phyloP scores from a whole-genome alignment of 306 rosid genomes.

The Delonix regia region DNA sequence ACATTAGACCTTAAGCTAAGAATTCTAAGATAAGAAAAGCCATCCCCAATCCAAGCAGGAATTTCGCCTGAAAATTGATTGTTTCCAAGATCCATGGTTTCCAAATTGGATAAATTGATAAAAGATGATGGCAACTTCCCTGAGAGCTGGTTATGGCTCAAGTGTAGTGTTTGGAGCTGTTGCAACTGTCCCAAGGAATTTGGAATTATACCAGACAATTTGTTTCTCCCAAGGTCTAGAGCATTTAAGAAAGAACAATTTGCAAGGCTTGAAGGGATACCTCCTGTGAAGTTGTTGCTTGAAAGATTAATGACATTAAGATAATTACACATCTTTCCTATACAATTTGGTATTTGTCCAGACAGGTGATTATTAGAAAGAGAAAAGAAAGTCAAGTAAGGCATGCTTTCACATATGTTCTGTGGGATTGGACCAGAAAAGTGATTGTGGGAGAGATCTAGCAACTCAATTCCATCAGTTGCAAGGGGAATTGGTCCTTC shows the following conservation, averaged over 20 bases:
- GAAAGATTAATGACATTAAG: slow-evolving; percentile 46
- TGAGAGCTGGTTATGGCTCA: slow-evolving; percentile 38
- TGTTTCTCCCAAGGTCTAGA: slow-evolving; percentile 45
- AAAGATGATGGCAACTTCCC: slow-evolving; percentile 46
- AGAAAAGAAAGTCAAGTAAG: slow-evolving; percentile 31
- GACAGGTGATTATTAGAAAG: slow-evolving; percentile 43
- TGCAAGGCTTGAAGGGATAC: slow-evolving; percentile 40
- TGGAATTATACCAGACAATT: slow-evolving; percentile 44
- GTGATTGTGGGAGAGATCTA: slow-evolving; percentile 53
- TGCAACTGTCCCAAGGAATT: slow-evolving; percentile 37
- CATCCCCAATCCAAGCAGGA: slow-evolving; percentile 46
- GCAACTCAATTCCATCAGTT: neutral
- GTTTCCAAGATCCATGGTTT: slow-evolving; percentile 48
- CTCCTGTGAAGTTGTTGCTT: slow-evolving; percentile 44
- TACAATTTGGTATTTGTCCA: slow-evolving; percentile 43
- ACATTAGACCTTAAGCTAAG: slow-evolving; percentile 50
- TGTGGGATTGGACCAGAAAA: slow-evolving; percentile 45
- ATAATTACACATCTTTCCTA: neutral
- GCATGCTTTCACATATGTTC: slow-evolving; percentile 26
- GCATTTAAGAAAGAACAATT: slow-evolving; percentile 37
- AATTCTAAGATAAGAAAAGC: slow-evolving; percentile 38
- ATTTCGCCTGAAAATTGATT: slow-evolving; percentile 38
- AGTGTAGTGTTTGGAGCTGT: slow-evolving; percentile 42
- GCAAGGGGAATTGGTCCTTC: slow-evolving; percentile 44
- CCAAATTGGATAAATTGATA: slow-evolving; percentile 42